These are phyloP conservation scores for Nephelium lappaceum DNA, from an alignment of 345 rosid genomes.

Conservation along the genomic window DNA sequence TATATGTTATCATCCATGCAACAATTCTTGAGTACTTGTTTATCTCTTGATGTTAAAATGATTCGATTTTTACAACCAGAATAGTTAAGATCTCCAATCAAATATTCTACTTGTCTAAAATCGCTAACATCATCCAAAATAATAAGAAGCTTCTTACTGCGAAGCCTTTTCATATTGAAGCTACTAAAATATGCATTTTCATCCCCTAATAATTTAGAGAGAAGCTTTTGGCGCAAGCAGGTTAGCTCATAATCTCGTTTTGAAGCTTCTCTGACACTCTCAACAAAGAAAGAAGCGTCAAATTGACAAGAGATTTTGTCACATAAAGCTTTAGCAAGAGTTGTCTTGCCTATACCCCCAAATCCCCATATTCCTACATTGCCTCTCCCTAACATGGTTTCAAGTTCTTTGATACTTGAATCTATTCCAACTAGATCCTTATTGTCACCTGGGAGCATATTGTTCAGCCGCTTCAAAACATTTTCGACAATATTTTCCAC, in stretches of 20 bases:
- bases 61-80: neutral
- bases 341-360: too few relatives aligned
- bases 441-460: too few relatives aligned
- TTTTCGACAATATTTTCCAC: too few relatives aligned
- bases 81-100: neutral
- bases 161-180: conserved; percentile 18
- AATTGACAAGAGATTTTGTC: too few relatives aligned
- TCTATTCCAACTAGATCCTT: too few relatives aligned
- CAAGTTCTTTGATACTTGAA: too few relatives aligned
- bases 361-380: too few relatives aligned
- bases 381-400: neutral
- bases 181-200: conserved; percentile 17
- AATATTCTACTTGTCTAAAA: conserved; percentile 21
- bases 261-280: conserved; percentile 19
- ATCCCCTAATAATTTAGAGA: conserved; percentile 12
- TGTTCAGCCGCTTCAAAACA: too few relatives aligned
- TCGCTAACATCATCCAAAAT: conserved; percentile 34
- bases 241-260: too few relatives aligned
- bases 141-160: conserved; percentile 24
- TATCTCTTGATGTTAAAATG: conserved; percentile 15
- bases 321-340: too few relatives aligned
- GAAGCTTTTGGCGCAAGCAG: conserved; percentile 3
- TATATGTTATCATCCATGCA: neutral
- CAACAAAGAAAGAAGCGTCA: neutral
- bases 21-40: neutral